These are phyloP conservation scores for Sporothrix brunneoviolacea DNA, from an alignment of 2,329 filamentous ascomycete genomes.

Conservation along the genomic window DNA sequence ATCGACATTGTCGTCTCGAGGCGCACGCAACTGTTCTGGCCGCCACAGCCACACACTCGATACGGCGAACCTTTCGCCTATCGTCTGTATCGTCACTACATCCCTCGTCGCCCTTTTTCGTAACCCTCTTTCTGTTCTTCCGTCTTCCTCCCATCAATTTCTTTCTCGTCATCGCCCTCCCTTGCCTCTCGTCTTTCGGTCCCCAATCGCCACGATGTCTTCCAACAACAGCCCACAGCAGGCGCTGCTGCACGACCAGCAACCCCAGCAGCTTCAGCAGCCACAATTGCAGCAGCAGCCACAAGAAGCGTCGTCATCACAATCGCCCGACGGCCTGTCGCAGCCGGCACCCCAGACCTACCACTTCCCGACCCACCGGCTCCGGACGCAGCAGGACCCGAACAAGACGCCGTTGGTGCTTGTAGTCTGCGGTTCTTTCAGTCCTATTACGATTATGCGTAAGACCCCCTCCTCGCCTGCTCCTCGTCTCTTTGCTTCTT, in stretches of 20 bases:
- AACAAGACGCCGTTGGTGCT: conserved; percentile 29
- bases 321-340: background rate
- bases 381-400: conserved; percentile 13
- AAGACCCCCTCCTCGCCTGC: background rate
- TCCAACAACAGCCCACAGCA: too few relatives aligned
- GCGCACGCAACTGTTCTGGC: too few relatives aligned
- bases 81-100: too few relatives aligned
- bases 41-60: too few relatives aligned
- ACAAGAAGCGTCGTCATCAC: background rate
- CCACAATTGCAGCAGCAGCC: background rate
- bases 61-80: too few relatives aligned
- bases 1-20: too few relatives aligned
- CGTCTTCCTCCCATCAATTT: background rate
- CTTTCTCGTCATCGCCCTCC: background rate
- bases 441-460: conserved; percentile 24
- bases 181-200: too few relatives aligned
- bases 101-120: background rate
- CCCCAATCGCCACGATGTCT: too few relatives aligned
- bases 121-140: background rate
- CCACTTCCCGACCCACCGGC: conserved; percentile 17
- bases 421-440: conserved; percentile 31
- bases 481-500: too few relatives aligned
- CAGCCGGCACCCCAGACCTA: conserved; percentile 7
- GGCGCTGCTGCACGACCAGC: too few relatives aligned
- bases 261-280: background rate